Conservation (phyloP, 345 rosid species). For the Brassica carinata region DNA sequence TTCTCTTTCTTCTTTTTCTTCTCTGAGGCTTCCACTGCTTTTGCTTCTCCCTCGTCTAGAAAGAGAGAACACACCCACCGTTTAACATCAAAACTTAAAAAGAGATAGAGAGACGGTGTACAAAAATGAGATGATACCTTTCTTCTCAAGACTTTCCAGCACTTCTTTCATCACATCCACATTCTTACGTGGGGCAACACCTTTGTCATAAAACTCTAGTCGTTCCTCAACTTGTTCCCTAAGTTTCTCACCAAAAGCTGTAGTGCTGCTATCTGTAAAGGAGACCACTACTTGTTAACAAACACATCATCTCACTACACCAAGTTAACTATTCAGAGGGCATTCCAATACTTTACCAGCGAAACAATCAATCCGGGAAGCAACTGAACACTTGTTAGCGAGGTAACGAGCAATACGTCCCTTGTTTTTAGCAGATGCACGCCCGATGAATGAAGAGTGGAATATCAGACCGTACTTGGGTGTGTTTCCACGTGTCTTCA, state of each 20-base stretch:
- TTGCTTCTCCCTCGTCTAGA: constrained; percentile 48
- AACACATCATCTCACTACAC: background rate
- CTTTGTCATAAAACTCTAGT: constrained; percentile 90
- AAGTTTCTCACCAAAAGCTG: constrained; percentile 84
- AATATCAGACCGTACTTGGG: constrained; percentile 94
- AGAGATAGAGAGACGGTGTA: background rate
- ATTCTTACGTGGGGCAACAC: constrained; percentile 93
- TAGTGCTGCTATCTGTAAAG: constrained; percentile 56
- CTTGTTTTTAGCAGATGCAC: constrained; percentile 87
- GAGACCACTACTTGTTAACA: background rate
- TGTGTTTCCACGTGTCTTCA: constrained; percentile 96
- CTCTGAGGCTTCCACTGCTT: constrained; percentile 47
- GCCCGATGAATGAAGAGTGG: constrained; percentile 91
- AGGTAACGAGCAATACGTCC: constrained; percentile 97
- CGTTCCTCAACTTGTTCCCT: constrained; percentile 95
- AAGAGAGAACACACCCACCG: background rate
- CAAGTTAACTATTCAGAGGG: background rate
- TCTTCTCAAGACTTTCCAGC: constrained; percentile 48
- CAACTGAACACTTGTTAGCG: constrained; percentile 95
- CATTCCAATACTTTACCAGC: constrained; percentile 51
- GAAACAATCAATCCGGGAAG: constrained; percentile 91
- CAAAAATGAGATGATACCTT: constrained; percentile 46
- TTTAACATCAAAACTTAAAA: background rate
- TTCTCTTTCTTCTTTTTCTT: constrained; percentile 56
- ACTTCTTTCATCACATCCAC: constrained; percentile 94